phyloP scores from a whole-genome alignment of 345 rosid species.

The Eucalyptus caleyi region DNA sequence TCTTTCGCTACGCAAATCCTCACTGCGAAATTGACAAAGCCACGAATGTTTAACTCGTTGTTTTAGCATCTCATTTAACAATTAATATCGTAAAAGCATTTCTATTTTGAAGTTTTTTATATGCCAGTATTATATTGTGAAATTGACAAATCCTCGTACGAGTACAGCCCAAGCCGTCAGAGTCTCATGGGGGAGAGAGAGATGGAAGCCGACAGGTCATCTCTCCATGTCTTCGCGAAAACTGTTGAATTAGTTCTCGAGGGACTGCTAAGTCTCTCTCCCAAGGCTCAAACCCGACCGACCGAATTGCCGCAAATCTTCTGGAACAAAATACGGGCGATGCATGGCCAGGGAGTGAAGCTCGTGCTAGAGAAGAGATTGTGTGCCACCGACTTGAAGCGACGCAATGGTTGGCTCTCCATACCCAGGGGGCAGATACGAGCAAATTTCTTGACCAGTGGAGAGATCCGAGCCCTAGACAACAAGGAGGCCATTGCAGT shows the following conservation, averaged over 20 bases:
- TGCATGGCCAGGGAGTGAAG: fast-evolving
- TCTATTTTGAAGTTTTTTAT: too few species aligned
- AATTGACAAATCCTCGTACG: background rate
- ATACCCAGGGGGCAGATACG: fast-evolving
- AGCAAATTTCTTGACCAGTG: fast-evolving
- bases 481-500: fast-evolving
- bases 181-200: background rate
- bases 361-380: background rate
- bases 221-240: background rate
- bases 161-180: fast-evolving
- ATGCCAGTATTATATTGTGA: background rate
- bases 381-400: fast-evolving
- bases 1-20: background rate
- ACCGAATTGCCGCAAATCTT: fast-evolving
- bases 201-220: background rate
- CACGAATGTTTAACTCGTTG: fast-evolving
- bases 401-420: fast-evolving
- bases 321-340: background rate
- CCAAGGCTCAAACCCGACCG: background rate
- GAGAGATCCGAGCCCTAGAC: background rate
- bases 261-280: background rate
- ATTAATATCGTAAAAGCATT: background rate
- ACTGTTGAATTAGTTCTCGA: fast-evolving
- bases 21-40: background rate
- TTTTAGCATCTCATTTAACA: background rate